Conservation (phyloP, 2,329 filamentous ascomycete genomes). For the Macrophomina phaseolina region DNA sequence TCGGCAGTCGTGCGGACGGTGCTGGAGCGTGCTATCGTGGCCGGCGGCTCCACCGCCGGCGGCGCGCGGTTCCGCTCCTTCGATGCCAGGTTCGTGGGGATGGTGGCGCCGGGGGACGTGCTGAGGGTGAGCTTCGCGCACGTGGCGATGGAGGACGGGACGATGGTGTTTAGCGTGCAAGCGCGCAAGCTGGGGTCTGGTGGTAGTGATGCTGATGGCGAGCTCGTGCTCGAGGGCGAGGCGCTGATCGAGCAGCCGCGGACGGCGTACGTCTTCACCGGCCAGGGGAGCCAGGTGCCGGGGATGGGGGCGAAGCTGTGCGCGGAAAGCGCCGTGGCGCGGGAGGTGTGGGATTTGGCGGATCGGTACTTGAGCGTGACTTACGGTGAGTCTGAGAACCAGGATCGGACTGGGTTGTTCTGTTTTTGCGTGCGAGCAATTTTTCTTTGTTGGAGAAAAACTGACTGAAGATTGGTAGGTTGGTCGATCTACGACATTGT, state of each 20-base stretch:
- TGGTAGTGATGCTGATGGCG: no score
- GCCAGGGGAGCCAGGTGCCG: constrained; percentile 48
- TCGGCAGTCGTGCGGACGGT: constrained; percentile 40
- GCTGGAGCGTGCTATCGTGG: constrained; percentile 32
- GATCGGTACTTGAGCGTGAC: constrained; percentile 42
- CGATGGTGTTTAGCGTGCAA: constrained; percentile 41
- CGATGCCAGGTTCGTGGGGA: constrained; percentile 41
- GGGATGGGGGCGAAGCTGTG: constrained; percentile 55
- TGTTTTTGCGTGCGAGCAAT: no score
- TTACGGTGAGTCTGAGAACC: constrained; percentile 44
- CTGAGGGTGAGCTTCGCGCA: no score
- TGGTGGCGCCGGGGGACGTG: constrained; percentile 45
- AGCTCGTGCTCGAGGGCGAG: constrained; percentile 40
- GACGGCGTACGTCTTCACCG: constrained; percentile 49
- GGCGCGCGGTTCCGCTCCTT: constrained; percentile 31
- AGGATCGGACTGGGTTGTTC: no score
- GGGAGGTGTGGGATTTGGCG: constrained; percentile 61
- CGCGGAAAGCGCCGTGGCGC: constrained; percentile 38
- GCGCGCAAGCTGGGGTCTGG: constrained; percentile 38
- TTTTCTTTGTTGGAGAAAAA: not conserved
- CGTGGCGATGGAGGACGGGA: constrained; percentile 41
- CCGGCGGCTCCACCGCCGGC: constrained; percentile 22
- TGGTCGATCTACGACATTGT: constrained; percentile 46
- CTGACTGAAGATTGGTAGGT: constrained; percentile 31
- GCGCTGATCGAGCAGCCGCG: constrained; percentile 40